Base-by-base conservation (phyloP, 306 rosid species). In the Cicer pinnatifidum region DNA sequence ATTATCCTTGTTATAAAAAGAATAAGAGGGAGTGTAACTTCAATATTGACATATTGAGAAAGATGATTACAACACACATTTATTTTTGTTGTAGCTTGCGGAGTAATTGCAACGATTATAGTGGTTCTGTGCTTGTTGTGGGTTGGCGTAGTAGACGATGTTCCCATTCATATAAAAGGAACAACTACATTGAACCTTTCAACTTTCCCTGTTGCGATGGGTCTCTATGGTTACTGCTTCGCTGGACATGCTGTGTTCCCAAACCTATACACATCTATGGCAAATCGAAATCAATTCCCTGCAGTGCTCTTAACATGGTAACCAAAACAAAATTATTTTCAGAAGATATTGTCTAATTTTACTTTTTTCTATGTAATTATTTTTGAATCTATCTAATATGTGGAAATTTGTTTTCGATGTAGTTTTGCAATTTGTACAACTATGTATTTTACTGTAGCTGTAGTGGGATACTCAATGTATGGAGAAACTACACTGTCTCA, bases 161-260 rank as follows among this genome's bases (percentile, higher is more conserved):
- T 87, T 46, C 85, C 83, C 4, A 82, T 94, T 67, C 82, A 84
- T 59, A 63, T 57, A 80, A 74, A 82, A 69, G 93, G 92, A 47
- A 44, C 54, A 76, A 83, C 90, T 13, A 61, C 92, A 53, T 48
- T 95, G 66, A 95, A 87, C 73, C 76, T 95, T 59, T 78, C 86
- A 71, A 86, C 90, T 53, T 87, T 95, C 47, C 99, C 99, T 15
- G 99, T 95, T 78, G 96, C 97, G 50, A 48, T 95, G 66, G 99
- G 99, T 72, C 96, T 95, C 52, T 95, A 88, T 38, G 99, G 99
- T 66, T 95, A 87, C 77, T 95, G 99, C 88, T 95, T 88, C 72
- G 88, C 99, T 11, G 99, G 99, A 60, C 99, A 95, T 70, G 96
- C 96, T 57, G 99, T 95, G 47, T 91, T 95, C 80, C 99, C 99